Conservation (phyloP, 148 eudicot genomes). For the Amaranthus palmeri region DNA sequence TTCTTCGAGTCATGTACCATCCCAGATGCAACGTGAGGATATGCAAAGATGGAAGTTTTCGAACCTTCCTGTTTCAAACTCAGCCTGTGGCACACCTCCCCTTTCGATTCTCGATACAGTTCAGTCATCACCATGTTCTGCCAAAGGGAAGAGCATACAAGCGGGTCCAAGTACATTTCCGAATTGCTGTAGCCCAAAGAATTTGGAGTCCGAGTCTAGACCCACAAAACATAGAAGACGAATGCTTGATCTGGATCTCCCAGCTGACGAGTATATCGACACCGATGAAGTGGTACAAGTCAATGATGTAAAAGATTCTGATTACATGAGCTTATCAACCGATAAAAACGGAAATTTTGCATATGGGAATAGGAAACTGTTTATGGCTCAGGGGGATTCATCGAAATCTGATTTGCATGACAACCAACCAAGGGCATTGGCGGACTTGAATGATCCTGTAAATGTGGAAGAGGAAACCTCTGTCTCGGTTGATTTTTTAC, state of each 20-base stretch:
- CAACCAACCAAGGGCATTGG: slow-evolving; percentile 44
- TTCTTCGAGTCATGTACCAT: slow-evolving; percentile 52
- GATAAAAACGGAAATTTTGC: slow-evolving; percentile 24
- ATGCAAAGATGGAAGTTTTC: slow-evolving; percentile 45
- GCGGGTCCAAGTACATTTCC: slow-evolving; percentile 26
- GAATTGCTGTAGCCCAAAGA: slow-evolving; percentile 42
- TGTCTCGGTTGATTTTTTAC: slow-evolving; percentile 33
- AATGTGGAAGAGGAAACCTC: slow-evolving; percentile 41
- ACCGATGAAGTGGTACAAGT: slow-evolving; percentile 49
- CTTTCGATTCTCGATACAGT: slow-evolving; percentile 29
- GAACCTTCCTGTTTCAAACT: slow-evolving; percentile 37
- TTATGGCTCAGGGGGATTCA: slow-evolving; percentile 25
- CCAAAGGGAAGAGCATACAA: slow-evolving; percentile 38
- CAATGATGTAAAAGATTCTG: slow-evolving; percentile 23
- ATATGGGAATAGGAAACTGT: slow-evolving; percentile 22
- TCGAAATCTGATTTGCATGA: slow-evolving; percentile 28
- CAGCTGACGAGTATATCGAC: slow-evolving; percentile 68
- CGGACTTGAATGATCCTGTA: slow-evolving; percentile 77
- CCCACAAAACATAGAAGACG: slow-evolving; percentile 68
- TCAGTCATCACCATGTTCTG: slow-evolving; percentile 37
- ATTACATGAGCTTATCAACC: slow-evolving; percentile 19
- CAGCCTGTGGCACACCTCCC: slow-evolving; percentile 30
- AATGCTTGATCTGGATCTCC: slow-evolving; percentile 70
- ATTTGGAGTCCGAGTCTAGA: slow-evolving; percentile 61
- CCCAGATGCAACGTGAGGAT: slow-evolving; percentile 25